Percentiles rank a stretch among this genome's conserved stretches.
These are phyloP conservation scores for Paracoccidioides lutzii DNA, from an alignment of 2,329 filamentous ascomycete species.

Conservation along the genomic window DNA sequence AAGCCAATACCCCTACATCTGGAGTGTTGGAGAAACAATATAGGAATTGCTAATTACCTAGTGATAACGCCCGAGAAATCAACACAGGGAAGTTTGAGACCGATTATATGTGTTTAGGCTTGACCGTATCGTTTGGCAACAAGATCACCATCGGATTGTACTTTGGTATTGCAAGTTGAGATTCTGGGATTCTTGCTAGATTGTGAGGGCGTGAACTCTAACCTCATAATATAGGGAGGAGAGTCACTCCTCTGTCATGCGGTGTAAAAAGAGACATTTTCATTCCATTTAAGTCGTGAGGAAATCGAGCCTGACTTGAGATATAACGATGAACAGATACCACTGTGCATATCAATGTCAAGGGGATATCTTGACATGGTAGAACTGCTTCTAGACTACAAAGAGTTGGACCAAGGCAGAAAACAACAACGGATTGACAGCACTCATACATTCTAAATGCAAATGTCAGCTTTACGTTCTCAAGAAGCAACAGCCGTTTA, in stretches of 20 bases:
- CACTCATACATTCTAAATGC: not conserved
- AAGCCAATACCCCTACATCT: too few relatives aligned
- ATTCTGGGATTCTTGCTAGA: not conserved
- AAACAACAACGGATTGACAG: not conserved
- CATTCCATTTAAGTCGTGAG: not conserved
- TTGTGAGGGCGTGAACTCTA: not conserved
- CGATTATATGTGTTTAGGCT: too few relatives aligned
- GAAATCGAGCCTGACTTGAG: not conserved
- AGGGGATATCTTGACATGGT: not conserved
- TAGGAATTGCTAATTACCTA: too few relatives aligned
- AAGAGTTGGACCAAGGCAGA: not conserved
- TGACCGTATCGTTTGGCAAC: too few relatives aligned
- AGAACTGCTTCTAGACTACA: not conserved
- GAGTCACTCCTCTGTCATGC: not conserved
- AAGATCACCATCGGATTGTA: not conserved
- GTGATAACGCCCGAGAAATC: too few relatives aligned
- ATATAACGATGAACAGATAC: not conserved
- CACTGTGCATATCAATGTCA: not conserved
- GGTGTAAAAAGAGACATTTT: not conserved
- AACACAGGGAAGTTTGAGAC: too few relatives aligned
- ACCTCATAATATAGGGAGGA: not conserved
- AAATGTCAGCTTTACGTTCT: too few relatives aligned
- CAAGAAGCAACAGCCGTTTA: too few relatives aligned
- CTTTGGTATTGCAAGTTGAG: not conserved
- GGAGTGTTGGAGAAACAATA: too few relatives aligned